These are phyloP conservation scores for Leccinum angustisporum DNA, from an alignment of 1,284 basidiomycete genomes.

Conservation along the genomic window DNA sequence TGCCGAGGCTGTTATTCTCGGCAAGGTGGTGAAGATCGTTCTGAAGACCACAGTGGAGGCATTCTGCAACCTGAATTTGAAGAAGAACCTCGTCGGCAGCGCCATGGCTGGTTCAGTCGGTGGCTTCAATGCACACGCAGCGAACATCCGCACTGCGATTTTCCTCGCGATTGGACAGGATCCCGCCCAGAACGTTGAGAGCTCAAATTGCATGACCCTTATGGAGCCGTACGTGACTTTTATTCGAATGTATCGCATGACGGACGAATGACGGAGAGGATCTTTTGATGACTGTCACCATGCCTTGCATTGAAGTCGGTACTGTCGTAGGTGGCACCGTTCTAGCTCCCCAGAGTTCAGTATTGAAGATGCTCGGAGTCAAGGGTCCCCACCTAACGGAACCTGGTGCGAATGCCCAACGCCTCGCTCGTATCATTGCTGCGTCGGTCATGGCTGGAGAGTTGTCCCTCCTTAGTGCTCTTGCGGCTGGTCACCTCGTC, in stretches of 20 bases:
- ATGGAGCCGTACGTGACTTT: constrained; percentile 87
- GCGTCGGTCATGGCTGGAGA: constrained; percentile 95
- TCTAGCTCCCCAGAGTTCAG: constrained; percentile 81
- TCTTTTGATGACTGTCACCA: constrained; percentile 87
- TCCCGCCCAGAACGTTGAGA: constrained; percentile 98
- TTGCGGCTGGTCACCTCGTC: constrained; percentile 91
- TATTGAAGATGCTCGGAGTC: constrained; percentile 91
- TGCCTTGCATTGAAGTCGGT: constrained; percentile 96
- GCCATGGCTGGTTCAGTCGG: constrained; percentile 98
- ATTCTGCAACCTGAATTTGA: constrained; percentile 89
- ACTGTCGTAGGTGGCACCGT: constrained; percentile 96
- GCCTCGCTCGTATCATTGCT: constrained; percentile 84
- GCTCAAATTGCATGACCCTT: constrained; percentile 96
- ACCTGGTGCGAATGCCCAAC: constrained; percentile 86
- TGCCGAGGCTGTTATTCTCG: constrained; percentile 92
- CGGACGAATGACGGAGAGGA: constrained; percentile 84
- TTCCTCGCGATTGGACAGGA: constrained; percentile 98
- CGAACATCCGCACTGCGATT: constrained; percentile 95
- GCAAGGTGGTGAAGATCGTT: constrained; percentile 84
- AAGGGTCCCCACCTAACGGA: constrained; percentile 80
- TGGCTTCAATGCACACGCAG: constrained; percentile 98
- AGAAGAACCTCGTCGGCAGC: constrained; percentile 98
- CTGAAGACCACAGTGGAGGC: constrained; percentile 95
- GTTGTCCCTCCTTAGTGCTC: constrained; percentile 82
- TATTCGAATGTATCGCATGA: neutral